Evolutionary conservation across 106 monocot genomes (phyloP), one percentile per base, ranked within the genome.

Genomic region (Amphibolis antarctica): DNA sequence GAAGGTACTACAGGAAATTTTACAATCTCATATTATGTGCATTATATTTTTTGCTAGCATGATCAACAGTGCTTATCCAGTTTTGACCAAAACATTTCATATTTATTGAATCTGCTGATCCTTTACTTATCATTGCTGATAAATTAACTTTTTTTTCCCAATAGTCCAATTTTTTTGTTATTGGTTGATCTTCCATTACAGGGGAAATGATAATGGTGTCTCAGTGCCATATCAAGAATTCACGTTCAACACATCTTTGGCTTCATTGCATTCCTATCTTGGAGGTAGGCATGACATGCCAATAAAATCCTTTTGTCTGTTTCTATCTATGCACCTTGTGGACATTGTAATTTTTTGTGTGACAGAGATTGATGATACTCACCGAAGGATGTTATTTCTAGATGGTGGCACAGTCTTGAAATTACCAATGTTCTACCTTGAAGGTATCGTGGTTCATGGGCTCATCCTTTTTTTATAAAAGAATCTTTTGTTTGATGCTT

Each of bases 361-460:
- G 62, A 78, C 75, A 98, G 90, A 91, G 76, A 75, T 85, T 70
- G 91, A 98, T 68, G 85, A 86, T 79, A 84, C 84, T 61, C 86
- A 77, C 75, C 70, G 80, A 47, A 85, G 87, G 64, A 18, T 84
- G 21, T 24, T 77, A 61, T 78, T 80, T 70, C 65, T 98, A 69
- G 96, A 98, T 63, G 90, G 84, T 54, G 90, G 90, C 53, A 63
- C 77, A 45, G 74, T 87, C 65, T 72, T 91, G 57, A 87, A 66
- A 53, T 76, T 98, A 71, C 90, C 96, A 47, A 84, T 88, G 82
- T 76, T 91, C 58, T 91, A 91, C 79, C 87, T 98, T 53, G 75
- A 87, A 91, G 90, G 96, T 89, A 77, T 46, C 7, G 12, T 42
- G 10, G 19, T 42, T 43, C 60, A 44, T 4, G 31, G 31, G 22